Percentiles rank a stretch among this genome's conserved stretches.
These are phyloP conservation scores for Ramularia endophylla DNA, from an alignment of 2,329 filamentous ascomycete species.

Conservation along the genomic window DNA sequence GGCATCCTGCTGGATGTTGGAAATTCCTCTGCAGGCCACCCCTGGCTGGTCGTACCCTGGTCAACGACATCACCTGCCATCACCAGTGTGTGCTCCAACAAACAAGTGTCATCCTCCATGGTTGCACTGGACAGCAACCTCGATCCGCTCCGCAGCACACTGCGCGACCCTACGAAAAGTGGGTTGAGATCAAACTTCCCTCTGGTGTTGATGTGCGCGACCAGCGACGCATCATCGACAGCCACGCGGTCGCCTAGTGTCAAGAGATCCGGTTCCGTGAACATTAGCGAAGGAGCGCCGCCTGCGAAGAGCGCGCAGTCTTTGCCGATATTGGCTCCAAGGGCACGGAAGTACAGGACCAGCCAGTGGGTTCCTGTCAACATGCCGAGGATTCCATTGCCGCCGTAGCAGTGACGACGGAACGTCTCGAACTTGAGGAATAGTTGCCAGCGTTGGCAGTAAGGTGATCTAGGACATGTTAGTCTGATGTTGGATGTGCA, in stretches of 20 bases:
- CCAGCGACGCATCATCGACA: constrained; percentile 52
- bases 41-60: constrained; percentile 47
- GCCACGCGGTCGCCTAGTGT: constrained; percentile 48
- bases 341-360: constrained; percentile 48
- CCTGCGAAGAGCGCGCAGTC: constrained; percentile 53
- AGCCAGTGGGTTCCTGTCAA: constrained; percentile 50
- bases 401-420: constrained; percentile 46
- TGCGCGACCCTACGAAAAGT: constrained; percentile 46
- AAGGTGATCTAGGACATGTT: constrained; percentile 23
- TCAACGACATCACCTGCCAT: constrained; percentile 53
- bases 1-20: background rate
- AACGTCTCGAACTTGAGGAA: constrained; percentile 49
- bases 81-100: constrained; percentile 54
- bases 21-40: constrained; percentile 19
- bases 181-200: constrained; percentile 53
- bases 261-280: constrained; percentile 54
- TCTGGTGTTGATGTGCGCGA: constrained; percentile 52
- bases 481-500: background rate
- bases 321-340: constrained; percentile 50
- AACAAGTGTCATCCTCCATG: constrained; percentile 49
- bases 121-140: constrained; percentile 48
- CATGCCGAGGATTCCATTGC: constrained; percentile 47
- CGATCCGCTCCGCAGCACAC: constrained; percentile 48
- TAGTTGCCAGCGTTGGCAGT: constrained; percentile 55
- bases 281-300: constrained; percentile 47